Evolutionary conservation across 176 grass and related monocot genomes (phyloP).

Genomic region (Avena sativa): DNA sequence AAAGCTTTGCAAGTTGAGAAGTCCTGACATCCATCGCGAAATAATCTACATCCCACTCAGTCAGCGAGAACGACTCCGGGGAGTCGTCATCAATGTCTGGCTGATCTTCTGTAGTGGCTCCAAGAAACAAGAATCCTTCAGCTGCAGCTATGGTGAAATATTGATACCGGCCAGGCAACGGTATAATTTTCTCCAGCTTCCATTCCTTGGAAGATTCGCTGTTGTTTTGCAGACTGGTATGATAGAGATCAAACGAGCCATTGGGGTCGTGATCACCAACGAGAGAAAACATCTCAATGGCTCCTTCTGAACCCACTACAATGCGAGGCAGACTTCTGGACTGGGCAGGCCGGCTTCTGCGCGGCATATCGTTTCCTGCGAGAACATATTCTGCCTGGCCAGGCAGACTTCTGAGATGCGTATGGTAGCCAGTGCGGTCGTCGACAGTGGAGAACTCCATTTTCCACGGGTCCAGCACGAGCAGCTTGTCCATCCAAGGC

Average conservation of each 20-base stretch:
- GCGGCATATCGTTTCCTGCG: not conserved
- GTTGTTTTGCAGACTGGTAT: not conserved
- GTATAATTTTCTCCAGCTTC: not conserved
- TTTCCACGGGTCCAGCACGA: not conserved
- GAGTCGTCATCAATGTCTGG: not conserved
- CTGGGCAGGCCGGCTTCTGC: not conserved
- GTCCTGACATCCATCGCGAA: not conserved
- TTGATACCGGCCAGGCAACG: not conserved
- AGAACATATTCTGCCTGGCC: not conserved
- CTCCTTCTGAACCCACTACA: not conserved
- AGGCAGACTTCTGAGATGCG: not conserved
- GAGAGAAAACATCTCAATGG: not conserved
- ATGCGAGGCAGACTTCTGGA: not conserved
- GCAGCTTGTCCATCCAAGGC: not conserved
- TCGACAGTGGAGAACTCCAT: not conserved
- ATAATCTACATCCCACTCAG: constrained; percentile 15
- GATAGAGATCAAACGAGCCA: not conserved
- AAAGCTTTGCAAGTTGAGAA: not conserved
- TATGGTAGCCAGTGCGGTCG: not conserved
- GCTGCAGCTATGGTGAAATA: not conserved
- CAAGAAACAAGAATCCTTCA: not conserved
- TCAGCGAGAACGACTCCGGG: not conserved
- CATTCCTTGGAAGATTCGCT: not conserved
- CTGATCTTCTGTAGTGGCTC: not conserved
- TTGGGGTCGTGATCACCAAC: not conserved